Conservation (phyloP, 116 monocot species). For the Cymodocea nodosa region DNA sequence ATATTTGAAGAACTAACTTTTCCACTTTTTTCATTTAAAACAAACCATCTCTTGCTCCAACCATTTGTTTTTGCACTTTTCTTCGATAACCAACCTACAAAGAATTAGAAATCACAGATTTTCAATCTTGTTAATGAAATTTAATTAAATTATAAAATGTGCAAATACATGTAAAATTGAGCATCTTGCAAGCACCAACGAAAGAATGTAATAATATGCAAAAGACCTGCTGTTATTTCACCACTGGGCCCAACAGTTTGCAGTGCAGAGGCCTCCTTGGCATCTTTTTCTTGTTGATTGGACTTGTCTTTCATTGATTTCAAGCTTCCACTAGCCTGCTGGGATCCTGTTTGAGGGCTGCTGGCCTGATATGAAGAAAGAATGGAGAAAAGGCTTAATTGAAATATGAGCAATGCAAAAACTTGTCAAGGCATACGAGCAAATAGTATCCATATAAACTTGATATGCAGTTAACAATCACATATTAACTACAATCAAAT, state of each 20-base stretch:
- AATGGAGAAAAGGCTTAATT: background rate
- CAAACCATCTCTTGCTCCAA: slow-evolving; percentile 94
- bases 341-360: slow-evolving; percentile 61
- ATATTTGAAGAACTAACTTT: slow-evolving; percentile 32
- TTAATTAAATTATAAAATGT: background rate
- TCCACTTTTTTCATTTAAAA: slow-evolving; percentile 93
- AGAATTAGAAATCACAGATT: background rate
- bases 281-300: slow-evolving; percentile 64
- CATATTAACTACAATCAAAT: background rate
- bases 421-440: background rate
- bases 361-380: slow-evolving; percentile 34
- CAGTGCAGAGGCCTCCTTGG: slow-evolving; percentile 66
- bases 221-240: slow-evolving; percentile 83
- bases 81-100: slow-evolving; percentile 65
- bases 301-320: slow-evolving; percentile 89
- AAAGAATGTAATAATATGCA: background rate
- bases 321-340: slow-evolving; percentile 61
- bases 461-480: background rate
- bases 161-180: background rate
- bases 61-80: slow-evolving; percentile 82
- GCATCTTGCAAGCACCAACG: background rate
- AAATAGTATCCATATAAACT: background rate
- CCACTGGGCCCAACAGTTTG: slow-evolving; percentile 78
- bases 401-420: background rate
- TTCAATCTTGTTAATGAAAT: background rate